Evolutionary conservation across 2,329 filamentous ascomycete genomes (phyloP).

Genomic region (Fusarium musae): DNA sequence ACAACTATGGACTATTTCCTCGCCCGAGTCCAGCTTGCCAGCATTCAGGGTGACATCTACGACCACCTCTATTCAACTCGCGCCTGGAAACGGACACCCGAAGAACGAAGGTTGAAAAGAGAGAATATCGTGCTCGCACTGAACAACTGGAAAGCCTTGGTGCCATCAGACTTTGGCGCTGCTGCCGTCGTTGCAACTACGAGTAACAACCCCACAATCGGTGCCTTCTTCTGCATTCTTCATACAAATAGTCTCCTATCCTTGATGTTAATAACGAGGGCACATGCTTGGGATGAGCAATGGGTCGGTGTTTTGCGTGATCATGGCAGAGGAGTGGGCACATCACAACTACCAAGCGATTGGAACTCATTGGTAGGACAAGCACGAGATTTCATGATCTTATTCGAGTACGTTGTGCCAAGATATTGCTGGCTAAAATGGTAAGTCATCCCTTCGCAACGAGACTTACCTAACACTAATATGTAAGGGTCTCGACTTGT

Average conservation of each 20-base stretch:
- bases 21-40: background rate
- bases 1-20: background rate
- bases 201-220: background rate
- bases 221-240: background rate
- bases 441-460: background rate
- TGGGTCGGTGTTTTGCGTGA: background rate
- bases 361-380: background rate
- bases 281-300: slow-evolving; percentile 3
- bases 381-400: slow-evolving; percentile 1
- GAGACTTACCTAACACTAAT: background rate
- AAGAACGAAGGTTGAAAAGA: background rate
- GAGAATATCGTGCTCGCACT: background rate
- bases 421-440: slow-evolving; percentile 1
- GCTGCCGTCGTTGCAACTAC: background rate
- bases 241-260: slow-evolving; percentile 4
- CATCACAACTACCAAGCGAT: background rate
- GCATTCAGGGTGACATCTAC: background rate
- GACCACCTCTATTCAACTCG: slow-evolving; percentile 5
- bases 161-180: background rate
- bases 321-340: background rate
- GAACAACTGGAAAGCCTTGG: background rate
- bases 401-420: background rate
- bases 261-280: background rate
- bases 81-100: background rate
- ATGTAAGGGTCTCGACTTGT: background rate